Evolutionary conservation across 306 rosid species (phyloP).

Genomic region (Mucuna pruriens): DNA sequence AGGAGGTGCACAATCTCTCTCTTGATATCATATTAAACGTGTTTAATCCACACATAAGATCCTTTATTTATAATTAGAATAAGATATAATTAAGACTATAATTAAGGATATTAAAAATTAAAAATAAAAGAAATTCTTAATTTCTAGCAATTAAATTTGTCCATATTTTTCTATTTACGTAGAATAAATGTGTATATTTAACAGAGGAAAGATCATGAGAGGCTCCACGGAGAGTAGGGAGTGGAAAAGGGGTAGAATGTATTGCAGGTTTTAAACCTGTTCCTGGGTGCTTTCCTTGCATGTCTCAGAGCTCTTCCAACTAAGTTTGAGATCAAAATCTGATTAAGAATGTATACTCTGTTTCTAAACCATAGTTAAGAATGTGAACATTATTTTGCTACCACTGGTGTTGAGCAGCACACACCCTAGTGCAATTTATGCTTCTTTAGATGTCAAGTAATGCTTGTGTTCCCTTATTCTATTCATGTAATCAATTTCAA

Average conservation of each 20-base stretch:
- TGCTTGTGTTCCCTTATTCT: neutral
- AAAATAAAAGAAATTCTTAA: no score
- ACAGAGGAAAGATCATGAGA: neutral
- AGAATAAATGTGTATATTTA: no score
- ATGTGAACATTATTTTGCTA: conserved; percentile 6
- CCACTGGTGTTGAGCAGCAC: neutral
- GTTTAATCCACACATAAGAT: no score
- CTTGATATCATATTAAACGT: no score
- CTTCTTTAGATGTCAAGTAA: neutral
- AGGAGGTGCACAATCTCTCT: no score
- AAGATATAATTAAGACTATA: no score
- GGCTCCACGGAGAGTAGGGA: neutral
- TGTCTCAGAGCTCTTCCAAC: neutral
- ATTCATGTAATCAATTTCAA: neutral
- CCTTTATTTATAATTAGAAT: no score
- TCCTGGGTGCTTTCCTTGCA: neutral
- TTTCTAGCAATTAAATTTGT: no score
- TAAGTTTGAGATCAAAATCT: neutral
- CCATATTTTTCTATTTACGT: no score
- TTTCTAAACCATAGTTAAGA: neutral
- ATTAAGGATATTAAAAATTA: no score
- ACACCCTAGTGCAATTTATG: neutral
- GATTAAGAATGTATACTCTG: neutral
- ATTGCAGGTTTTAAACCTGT: neutral
- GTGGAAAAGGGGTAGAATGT: neutral